Conservation (phyloP, 2,329 filamentous ascomycete genomes). For the Bipolaris gigantea region DNA sequence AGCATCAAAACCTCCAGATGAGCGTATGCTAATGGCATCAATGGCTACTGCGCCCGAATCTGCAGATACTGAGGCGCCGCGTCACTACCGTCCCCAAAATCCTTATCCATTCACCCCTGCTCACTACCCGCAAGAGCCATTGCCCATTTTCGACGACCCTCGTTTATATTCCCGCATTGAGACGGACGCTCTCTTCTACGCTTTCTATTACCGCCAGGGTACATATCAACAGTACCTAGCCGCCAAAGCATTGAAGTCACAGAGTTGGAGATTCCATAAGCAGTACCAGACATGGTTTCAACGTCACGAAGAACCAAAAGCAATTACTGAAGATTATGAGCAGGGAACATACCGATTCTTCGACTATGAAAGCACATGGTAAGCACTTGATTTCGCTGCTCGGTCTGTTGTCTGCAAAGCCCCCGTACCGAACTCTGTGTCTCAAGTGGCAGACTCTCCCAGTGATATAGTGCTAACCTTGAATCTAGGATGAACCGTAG, state of each 20-base stretch:
- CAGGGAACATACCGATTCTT: constrained; percentile 99
- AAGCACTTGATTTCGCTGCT: constrained; percentile 26
- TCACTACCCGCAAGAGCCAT: constrained; percentile 90
- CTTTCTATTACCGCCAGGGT: constrained; percentile 98
- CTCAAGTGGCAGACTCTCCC: constrained; percentile 8
- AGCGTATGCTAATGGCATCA: constrained; percentile 75
- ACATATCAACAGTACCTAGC: constrained; percentile 94
- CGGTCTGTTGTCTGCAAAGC: constrained; percentile 2
- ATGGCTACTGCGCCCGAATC: constrained; percentile 73
- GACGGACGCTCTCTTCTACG: constrained; percentile 95
- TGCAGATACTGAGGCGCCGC: constrained; percentile 77
- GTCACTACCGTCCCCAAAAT: constrained; percentile 80
- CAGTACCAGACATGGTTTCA: constrained; percentile 99
- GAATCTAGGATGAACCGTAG: constrained; percentile 90
- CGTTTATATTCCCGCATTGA: constrained; percentile 86
- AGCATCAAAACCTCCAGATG: constrained; percentile 63
- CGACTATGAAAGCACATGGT: constrained; percentile 99
- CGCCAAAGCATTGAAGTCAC: constrained; percentile 94
- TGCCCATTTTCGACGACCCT: constrained; percentile 88
- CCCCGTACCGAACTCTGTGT: constrained; percentile 7
- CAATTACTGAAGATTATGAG: constrained; percentile 97
- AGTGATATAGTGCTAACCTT: constrained; percentile 29
- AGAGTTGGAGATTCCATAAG: constrained; percentile 99
- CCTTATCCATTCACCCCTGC: constrained; percentile 73
- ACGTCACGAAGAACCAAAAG: constrained; percentile 96